Percentiles rank a stretch among this genome's conserved stretches.
phyloP scores from a whole-genome alignment of 2,329 filamentous ascomycete genomes.

The Colletotrichum sp. region DNA sequence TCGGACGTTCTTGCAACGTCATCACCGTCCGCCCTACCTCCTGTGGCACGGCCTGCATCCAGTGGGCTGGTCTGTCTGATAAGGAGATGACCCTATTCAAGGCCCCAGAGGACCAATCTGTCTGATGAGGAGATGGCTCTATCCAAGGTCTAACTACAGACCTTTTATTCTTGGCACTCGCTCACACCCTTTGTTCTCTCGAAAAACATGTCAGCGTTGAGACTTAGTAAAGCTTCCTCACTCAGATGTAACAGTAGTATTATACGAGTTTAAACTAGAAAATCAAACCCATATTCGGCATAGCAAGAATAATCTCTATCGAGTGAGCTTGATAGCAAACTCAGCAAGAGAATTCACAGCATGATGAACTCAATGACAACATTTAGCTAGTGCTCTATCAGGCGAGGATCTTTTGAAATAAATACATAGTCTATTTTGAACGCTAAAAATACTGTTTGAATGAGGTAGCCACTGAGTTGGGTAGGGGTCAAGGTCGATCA shows the following conservation, averaged over 20 bases:
- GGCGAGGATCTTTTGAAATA: not conserved
- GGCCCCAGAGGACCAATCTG: not conserved
- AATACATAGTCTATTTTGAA: not conserved
- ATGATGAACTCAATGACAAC: not conserved
- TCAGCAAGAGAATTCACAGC: not conserved
- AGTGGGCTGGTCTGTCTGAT: not conserved
- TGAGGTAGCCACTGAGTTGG: not conserved
- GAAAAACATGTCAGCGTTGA: not conserved
- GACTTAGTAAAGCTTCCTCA: not conserved
- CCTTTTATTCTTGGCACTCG: not conserved
- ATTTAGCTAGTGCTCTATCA: accelerated
- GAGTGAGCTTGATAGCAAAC: not conserved
- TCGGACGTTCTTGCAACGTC: not conserved
- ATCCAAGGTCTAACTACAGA: not conserved
- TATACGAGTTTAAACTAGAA: not conserved
- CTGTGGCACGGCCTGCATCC: not conserved
- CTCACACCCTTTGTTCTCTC: not conserved
- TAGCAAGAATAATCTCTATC: accelerated
- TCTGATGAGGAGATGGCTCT: not conserved
- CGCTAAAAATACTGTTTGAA: not conserved
- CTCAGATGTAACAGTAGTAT: not conserved
- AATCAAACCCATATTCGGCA: not conserved
- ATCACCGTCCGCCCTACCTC: not conserved
- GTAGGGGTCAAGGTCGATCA: accelerated
- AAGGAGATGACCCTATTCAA: not conserved